Conservation (phyloP, 2,329 filamentous ascomycete species). For the Mycocentrospora acerina region DNA sequence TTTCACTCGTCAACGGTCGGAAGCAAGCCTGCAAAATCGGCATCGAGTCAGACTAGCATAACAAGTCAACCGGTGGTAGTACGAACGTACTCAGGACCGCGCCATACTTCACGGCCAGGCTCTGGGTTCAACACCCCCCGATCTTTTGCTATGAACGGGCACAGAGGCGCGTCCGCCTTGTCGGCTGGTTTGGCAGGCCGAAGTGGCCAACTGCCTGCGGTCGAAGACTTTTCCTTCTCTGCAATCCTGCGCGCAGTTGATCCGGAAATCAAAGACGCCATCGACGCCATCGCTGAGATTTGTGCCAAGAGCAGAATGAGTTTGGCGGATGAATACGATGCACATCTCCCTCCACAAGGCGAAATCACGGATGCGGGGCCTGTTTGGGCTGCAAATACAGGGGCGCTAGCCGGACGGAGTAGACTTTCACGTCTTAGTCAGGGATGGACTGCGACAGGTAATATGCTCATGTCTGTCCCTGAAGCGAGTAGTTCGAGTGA, state of each 20-base stretch:
- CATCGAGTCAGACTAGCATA: constrained; percentile 41
- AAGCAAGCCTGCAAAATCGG: constrained; percentile 40
- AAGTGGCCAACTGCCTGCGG: constrained; percentile 44
- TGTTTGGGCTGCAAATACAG: constrained; percentile 32
- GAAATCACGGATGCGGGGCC: constrained; percentile 49
- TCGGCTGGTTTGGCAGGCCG: constrained; percentile 32
- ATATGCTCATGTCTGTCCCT: constrained; percentile 49
- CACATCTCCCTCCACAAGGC: constrained; percentile 62
- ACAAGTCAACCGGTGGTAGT: constrained; percentile 49
- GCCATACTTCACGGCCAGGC: constrained; percentile 35
- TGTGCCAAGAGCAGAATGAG: constrained; percentile 62
- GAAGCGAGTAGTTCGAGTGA: constrained; percentile 52
- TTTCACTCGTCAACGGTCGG: constrained; percentile 36
- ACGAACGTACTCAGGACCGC: constrained; percentile 42
- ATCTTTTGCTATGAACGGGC: constrained; percentile 34
- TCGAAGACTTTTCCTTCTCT: constrained; percentile 58
- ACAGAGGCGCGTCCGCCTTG: constrained; percentile 27
- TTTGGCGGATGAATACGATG: constrained; percentile 63
- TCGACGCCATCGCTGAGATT: constrained; percentile 65
- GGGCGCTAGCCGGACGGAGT: constrained; percentile 31
- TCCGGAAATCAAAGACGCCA: constrained; percentile 58
- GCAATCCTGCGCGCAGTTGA: constrained; percentile 59
- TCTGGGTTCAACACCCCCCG: constrained; percentile 37
- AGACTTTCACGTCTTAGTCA: constrained; percentile 34
- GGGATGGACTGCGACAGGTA: constrained; percentile 39